phyloP scores from a whole-genome alignment of 768 basidiomycete genomes.

The Naganishia vishniacii region DNA sequence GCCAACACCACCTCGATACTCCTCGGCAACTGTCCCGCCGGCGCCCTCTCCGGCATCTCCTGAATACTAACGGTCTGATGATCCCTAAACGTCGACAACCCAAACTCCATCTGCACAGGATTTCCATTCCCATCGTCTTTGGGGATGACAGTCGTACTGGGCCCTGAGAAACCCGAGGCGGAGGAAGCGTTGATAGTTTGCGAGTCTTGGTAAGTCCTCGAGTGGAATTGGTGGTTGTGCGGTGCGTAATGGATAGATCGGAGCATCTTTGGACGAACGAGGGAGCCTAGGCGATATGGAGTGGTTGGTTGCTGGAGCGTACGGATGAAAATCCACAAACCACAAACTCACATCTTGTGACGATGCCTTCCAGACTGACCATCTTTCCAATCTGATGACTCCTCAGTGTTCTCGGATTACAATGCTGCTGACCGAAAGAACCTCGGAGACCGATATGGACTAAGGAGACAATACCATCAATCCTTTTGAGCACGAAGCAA shows the following conservation, averaged over 20 bases:
- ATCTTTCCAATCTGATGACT: conserved; percentile 87
- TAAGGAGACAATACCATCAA: conserved; percentile 22
- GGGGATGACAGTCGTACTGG: conserved; percentile 60
- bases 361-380: conserved; percentile 96
- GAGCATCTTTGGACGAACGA: conserved; percentile 97
- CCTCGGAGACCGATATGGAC: conserved; percentile 84
- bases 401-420: conserved; percentile 84
- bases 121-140: conserved; percentile 87
- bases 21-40: conserved; percentile 90
- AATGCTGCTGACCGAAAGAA: conserved; percentile 96
- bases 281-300: conserved; percentile 63
- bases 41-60: conserved; percentile 98
- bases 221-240: conserved; percentile 75
- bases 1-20: conserved; percentile 94
- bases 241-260: conserved; percentile 93
- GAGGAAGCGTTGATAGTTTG: conserved; percentile 75
- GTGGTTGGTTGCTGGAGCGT: no score
- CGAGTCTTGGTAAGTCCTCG: conserved; percentile 83
- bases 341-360: conserved; percentile 68
- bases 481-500: neutral
- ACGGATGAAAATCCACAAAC: no score
- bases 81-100: conserved; percentile 83
- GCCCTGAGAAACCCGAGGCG: conserved; percentile 19
- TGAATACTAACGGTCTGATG: conserved; percentile 97
- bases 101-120: conserved; percentile 83